Evolutionary conservation across 768 basidiomycete species (phyloP).

Genomic region (Tulasnella sp.): DNA sequence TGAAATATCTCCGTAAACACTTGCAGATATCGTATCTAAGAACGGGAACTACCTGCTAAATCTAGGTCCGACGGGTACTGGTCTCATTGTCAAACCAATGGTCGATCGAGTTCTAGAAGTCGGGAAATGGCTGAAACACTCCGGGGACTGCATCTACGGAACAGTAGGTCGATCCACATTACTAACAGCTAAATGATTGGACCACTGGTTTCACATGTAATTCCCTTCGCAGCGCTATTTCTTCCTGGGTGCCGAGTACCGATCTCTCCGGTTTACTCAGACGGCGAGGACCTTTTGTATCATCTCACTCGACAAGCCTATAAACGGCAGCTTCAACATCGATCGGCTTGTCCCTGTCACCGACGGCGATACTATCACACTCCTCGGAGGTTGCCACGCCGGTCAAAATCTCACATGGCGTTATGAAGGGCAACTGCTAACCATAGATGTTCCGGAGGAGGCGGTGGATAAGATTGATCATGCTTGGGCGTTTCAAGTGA

Average conservation of each 20-base stretch:
- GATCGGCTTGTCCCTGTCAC: conserved; percentile 35
- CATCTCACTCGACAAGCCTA: conserved; percentile 33
- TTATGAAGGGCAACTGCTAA: not conserved
- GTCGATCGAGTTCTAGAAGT: conserved; percentile 38
- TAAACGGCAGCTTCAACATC: conserved; percentile 28
- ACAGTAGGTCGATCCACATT: conserved; percentile 31
- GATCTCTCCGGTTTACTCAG: conserved; percentile 36
- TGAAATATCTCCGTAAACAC: not conserved
- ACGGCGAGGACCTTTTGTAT: conserved; percentile 43
- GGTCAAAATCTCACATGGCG: conserved; percentile 16
- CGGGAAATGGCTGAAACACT: conserved; percentile 40
- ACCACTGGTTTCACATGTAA: not conserved
- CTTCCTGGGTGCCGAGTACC: conserved; percentile 35
- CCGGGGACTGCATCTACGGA: conserved; percentile 42
- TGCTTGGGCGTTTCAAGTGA: conserved; percentile 35
- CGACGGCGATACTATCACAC: conserved; percentile 32
- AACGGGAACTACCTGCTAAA: conserved; percentile 50
- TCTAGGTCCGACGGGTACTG: conserved; percentile 45
- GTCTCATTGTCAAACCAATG: conserved; percentile 41
- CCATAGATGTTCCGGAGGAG: conserved; percentile 25
- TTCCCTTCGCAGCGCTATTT: conserved; percentile 33
- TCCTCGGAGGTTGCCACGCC: conserved; percentile 31
- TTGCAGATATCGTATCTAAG: conserved; percentile 50
- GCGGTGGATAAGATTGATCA: conserved; percentile 24
- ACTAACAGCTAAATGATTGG: no score